Evolutionary conservation across 768 basidiomycete genomes (phyloP), one percentile per base, ranked within the genome.

Genomic region (Chlorophyllum brunneum): DNA sequence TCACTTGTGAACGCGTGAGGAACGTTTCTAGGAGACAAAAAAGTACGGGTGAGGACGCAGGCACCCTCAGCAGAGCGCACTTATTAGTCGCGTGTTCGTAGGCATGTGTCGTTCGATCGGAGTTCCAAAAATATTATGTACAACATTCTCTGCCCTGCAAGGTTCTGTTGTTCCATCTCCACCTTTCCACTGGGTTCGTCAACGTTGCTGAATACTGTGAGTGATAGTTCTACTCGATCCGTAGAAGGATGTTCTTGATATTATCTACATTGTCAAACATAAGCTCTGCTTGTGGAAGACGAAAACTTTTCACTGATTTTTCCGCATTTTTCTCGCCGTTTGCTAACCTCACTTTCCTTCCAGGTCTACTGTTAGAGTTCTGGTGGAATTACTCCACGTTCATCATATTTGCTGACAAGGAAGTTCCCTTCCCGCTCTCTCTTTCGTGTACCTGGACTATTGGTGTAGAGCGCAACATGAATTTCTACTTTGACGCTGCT

Each of bases 241-340:
- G 46, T 54, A 56, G 31, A 43, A 76, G 86, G 85, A 86, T 88
- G 82, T 62, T 69, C 59, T 61, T 64, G 58, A 68, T 69, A 72
- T 88, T 90, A 91, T 91, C 90, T 91, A 92, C 90, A 92, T 92
- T 91, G 88, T 89, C 90, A 61, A 81, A 92, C 74, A 53, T 15
- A 73, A 75, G 76, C 69, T 66, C 58, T 57, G 54, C 63, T 70
- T 70, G 68, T 69, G 65, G 59, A 59, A 79, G 84, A 81, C 73
- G 85, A 85, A 53, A 55, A 48, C 55, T 48, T 22, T 36, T 20
- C 43, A 60, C 41, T 47, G 56, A 42, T 54, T 43, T 70, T 78
- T 65, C 73, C 59, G 38, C 45, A 57, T 59, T 46, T 49, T 27
- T 4, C 56, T 31, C 23, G 56, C 44, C 47, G 51, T 61, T 48